Base-by-base conservation (phyloP, 148 eudicot species). In the Nepenthes gracilis region DNA sequence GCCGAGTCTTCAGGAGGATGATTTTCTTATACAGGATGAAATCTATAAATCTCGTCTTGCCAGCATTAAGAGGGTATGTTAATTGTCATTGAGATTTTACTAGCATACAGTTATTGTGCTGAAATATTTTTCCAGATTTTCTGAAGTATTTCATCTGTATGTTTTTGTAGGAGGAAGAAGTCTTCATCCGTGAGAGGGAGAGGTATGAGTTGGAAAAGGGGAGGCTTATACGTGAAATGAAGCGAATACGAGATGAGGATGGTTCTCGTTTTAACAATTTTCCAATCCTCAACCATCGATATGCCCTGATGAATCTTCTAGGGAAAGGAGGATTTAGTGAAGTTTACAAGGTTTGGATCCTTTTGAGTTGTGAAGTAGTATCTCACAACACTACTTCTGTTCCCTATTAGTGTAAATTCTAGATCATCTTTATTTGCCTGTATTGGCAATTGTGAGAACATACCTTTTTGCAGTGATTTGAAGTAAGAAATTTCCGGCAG, bases 261-360 rank as follows among this genome's bases (percentile, higher is more conserved):
- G 96, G 96, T 70, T 92, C 98, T 32, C 90, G 95, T 34, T 92
- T 88, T 66, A 92, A 92, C 70, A 86, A 79, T 79, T 93, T 80
- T 70, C 98, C 83, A 56, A 86, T 93, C 54, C 60, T 93, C 62
- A 93, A 84, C 66, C 87, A 85, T 58, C 88, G 98, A 57, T 93
- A 93, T 78, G 98, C 96, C 37, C 95, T 93, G 62, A 62, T 93
- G 64, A 93, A 93, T 76, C 98, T 93, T 66, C 79, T 93, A 47
- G 98, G 98, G 38, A 93, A 88, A 73, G 98, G 98, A 63, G 98
- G 98, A 56, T 93, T 93, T 58, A 88, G 98, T 66, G 98, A 93
- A 78, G 98, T 93, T 45, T 93, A 84, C 76, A 93, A 93, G 98
- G 98, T 93, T 64, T 68, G 81, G 33, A 14, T 45, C 43, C 51